These are phyloP conservation scores for Rosa multiflora DNA, from an alignment of 306 rosid genomes.

Conservation along the genomic window DNA sequence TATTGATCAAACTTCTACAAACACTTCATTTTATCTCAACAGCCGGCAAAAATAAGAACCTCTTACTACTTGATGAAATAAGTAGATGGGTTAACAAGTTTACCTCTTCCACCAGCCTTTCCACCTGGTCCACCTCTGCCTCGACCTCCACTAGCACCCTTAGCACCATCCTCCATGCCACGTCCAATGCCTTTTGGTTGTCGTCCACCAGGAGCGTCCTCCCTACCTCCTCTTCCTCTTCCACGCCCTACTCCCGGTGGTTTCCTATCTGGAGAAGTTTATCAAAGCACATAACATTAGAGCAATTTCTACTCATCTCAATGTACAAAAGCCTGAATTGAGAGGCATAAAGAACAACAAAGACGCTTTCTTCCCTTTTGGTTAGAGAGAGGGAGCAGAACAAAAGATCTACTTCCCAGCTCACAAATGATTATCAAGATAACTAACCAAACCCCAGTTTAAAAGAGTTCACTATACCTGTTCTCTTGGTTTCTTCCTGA, in stretches of 20 bases:
- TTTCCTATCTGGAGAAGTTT: slow-evolving; percentile 63
- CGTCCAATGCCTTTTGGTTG: slow-evolving; percentile 86
- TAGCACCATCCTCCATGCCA: slow-evolving; percentile 83
- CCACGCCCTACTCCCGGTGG: slow-evolving; percentile 99
- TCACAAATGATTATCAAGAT: neutral
- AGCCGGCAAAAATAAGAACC: neutral
- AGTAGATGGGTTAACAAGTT: neutral
- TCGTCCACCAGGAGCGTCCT: slow-evolving; percentile 82
- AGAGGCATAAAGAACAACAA: neutral
- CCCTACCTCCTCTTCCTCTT: slow-evolving; percentile 87
- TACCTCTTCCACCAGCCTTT: slow-evolving; percentile 87
- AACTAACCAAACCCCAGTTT: too few species aligned
- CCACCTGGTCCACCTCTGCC: slow-evolving; percentile 80
- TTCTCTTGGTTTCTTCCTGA: slow-evolving; percentile 94
- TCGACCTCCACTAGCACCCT: slow-evolving; percentile 81
- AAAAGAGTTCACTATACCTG: slow-evolving; percentile 45
- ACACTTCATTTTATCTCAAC: neutral
- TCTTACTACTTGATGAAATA: neutral
- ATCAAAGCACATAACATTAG: neutral
- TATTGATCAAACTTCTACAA: neutral
- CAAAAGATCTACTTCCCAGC: neutral
- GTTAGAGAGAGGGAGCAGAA: neutral
- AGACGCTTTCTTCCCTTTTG: neutral
- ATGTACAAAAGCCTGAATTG: neutral
- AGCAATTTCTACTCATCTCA: neutral